Evolutionary conservation across 75 land plant species (phyloP).

Genomic region (Sequoia sempervirens): DNA sequence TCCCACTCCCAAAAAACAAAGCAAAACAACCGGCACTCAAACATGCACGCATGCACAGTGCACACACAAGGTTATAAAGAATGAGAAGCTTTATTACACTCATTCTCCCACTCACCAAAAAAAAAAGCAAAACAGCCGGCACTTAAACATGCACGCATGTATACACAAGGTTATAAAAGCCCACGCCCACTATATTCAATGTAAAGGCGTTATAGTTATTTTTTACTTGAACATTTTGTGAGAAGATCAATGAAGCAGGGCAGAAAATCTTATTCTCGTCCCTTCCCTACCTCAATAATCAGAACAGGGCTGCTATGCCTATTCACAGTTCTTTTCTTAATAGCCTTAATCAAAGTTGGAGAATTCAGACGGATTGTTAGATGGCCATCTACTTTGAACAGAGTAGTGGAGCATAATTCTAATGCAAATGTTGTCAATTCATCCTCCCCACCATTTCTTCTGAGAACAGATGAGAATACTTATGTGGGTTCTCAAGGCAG

Average conservation of each 20-base stretch:
- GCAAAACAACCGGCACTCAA: neutral
- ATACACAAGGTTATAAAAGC: neutral
- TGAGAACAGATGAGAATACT: neutral
- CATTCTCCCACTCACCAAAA: too few relatives aligned
- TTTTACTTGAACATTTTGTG: too few relatives aligned
- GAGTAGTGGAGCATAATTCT: neutral
- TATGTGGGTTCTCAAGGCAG: neutral
- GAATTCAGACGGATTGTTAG: neutral
- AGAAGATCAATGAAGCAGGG: too few relatives aligned
- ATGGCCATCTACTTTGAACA: neutral
- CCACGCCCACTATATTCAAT: neutral
- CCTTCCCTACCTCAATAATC: neutral
- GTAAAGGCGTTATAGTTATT: too few relatives aligned
- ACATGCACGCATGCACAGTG: neutral
- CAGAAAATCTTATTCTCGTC: too few relatives aligned
- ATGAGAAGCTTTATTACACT: too few relatives aligned
- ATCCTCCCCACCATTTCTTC: too few relatives aligned
- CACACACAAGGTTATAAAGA: too few relatives aligned
- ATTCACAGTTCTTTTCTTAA: too few relatives aligned
- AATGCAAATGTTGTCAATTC: neutral
- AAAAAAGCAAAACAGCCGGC: neutral
- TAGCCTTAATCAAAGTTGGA: neutral
- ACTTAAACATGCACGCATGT: neutral
- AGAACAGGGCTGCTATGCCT: neutral
- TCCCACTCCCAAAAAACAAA: neutral